phyloP scores from a whole-genome alignment of 805 yeast species.

The Myxozyma kluyveri region DNA sequence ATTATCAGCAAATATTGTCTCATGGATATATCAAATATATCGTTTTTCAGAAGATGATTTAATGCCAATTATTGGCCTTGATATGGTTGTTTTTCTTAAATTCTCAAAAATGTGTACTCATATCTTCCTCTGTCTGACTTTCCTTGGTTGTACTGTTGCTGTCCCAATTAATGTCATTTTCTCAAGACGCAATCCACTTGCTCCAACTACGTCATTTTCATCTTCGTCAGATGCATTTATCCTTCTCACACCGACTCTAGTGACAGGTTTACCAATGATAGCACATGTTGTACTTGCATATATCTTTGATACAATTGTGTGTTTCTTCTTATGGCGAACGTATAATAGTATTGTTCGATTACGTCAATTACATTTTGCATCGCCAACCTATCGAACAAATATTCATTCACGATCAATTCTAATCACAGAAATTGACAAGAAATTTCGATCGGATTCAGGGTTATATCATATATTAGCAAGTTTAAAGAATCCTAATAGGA shows the following conservation, averaged over 20 bases:
- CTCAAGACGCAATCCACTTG: constrained; percentile 30
- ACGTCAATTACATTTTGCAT: constrained; percentile 30
- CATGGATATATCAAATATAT: constrained; percentile 34
- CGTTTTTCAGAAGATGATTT: constrained; percentile 31
- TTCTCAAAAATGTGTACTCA: constrained; percentile 38
- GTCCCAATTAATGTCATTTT: constrained; percentile 41
- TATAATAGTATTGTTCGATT: constrained; percentile 33
- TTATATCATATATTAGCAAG: constrained; percentile 13
- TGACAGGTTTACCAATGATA: constrained; percentile 36
- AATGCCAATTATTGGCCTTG: constrained; percentile 38
- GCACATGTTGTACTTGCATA: constrained; percentile 41
- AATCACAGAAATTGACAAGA: constrained; percentile 36
- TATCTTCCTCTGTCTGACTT: constrained; percentile 36
- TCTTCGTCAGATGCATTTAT: constrained; percentile 37
- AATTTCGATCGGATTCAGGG: constrained; percentile 33
- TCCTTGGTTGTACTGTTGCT: constrained; percentile 37
- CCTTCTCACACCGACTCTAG: constrained; percentile 40
- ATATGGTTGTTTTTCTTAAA: constrained; percentile 38
- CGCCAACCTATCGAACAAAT: constrained; percentile 31
- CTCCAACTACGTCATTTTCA: constrained; percentile 30
- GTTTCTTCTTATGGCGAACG: constrained; percentile 35
- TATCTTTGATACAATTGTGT: constrained; percentile 33
- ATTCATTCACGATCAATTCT: constrained; percentile 38
- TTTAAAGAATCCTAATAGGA: neutral
- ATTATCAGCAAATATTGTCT: constrained; percentile 21